Percentiles rank a stretch among this genome's conserved stretches.
Conservation (phyloP, 1,284 basidiomycete species). For the Apiotrichum laibachii region DNA sequence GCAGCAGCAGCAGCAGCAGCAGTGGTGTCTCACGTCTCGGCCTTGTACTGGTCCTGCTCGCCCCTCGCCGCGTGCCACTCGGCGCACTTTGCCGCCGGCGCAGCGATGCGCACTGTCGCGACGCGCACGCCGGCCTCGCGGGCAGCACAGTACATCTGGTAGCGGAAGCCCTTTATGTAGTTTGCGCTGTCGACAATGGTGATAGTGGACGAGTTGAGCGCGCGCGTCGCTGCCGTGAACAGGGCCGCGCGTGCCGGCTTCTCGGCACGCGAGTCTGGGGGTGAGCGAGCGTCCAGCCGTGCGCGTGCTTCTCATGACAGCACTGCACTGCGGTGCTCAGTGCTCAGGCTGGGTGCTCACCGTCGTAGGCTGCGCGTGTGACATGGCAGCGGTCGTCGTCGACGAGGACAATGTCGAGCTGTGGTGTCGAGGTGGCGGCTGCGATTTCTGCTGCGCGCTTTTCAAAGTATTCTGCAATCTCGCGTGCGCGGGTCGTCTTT, state of each 20-base stretch:
- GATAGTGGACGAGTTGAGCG: constrained; percentile 68
- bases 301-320: too few species aligned
- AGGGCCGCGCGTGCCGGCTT: constrained; percentile 83
- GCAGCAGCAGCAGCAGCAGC: neutral
- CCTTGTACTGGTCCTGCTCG: constrained; percentile 57
- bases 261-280: constrained; percentile 72
- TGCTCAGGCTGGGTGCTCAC: constrained; percentile 57
- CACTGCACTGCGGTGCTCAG: too few species aligned
- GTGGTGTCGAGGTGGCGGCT: constrained; percentile 46
- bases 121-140: constrained; percentile 80
- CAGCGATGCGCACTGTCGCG: constrained; percentile 80
- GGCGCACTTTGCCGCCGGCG: constrained; percentile 71
- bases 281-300: constrained; percentile 6
- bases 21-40: constrained; percentile 63
- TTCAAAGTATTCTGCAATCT: constrained; percentile 66
- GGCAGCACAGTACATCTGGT: constrained; percentile 95
- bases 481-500: constrained; percentile 69
- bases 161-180: constrained; percentile 95
- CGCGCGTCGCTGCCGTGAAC: constrained; percentile 79
- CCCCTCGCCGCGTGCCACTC: constrained; percentile 65
- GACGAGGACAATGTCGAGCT: constrained; percentile 63
- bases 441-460: constrained; percentile 56
- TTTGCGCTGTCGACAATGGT: constrained; percentile 88
- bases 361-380: constrained; percentile 67
- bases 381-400: constrained; percentile 74